These are phyloP conservation scores for Aspergillus mulundensis DNA, from an alignment of 495 filamentous ascomycete genomes.

Conservation along the genomic window DNA sequence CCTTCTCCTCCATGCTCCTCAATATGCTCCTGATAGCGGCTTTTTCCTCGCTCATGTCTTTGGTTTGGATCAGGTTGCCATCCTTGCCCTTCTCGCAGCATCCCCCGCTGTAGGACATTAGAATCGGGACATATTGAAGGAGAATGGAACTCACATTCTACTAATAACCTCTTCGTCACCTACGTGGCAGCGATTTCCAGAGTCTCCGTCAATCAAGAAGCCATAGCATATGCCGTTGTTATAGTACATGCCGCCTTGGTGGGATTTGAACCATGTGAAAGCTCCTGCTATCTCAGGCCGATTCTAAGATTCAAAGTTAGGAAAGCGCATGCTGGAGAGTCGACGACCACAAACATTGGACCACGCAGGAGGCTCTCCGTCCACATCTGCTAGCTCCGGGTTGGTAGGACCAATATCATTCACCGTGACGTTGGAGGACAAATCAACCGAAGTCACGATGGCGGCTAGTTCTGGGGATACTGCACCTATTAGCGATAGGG, in stretches of 20 bases:
- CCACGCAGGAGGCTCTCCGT: conserved; percentile 52
- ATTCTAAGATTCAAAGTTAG: conserved; percentile 23
- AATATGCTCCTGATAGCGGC: conserved; percentile 31
- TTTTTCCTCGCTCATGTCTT: conserved; percentile 38
- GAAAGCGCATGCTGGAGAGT: background rate
- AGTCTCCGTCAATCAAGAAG: conserved; percentile 59
- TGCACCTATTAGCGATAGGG: background rate
- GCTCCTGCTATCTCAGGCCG: conserved; percentile 64
- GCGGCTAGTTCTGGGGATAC: background rate
- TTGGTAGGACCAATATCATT: background rate
- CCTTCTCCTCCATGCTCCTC: conserved; percentile 28
- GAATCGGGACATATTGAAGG: background rate
- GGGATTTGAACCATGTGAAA: conserved; percentile 59
- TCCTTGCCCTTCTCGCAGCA: conserved; percentile 31
- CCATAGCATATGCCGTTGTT: conserved; percentile 45
- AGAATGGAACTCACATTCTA: conserved; percentile 48
- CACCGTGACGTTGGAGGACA: background rate
- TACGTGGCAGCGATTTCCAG: conserved; percentile 53
- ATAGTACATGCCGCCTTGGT: conserved; percentile 58
- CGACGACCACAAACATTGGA: conserved; percentile 38
- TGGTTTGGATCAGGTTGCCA: conserved; percentile 38
- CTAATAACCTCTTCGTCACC: conserved; percentile 64
- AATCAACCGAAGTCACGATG: background rate
- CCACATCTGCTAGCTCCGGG: conserved; percentile 11
- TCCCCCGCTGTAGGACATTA: conserved; percentile 49